Percentiles rank a stretch among this genome's conserved stretches.
phyloP scores from a whole-genome alignment of 2,329 filamentous ascomycete genomes.

The Camptophora hylomeconis region DNA sequence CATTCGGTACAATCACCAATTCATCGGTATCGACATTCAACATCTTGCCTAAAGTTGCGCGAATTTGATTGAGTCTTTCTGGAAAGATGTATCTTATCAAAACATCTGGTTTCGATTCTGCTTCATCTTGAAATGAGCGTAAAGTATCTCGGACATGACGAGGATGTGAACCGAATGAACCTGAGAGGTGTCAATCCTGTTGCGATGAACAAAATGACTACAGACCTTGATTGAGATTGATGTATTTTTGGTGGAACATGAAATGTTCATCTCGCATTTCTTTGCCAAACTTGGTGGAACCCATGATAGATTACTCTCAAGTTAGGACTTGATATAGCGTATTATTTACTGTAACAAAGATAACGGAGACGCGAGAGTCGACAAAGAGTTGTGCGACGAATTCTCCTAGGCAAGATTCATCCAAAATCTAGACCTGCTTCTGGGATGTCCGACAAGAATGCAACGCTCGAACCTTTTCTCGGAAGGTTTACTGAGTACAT shows the following conservation, averaged over 20 bases:
- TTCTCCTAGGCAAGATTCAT: no score
- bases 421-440: no score
- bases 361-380: no score
- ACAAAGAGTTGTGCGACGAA: no score
- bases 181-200: constrained; percentile 24
- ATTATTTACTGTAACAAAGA: no score
- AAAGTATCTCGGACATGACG: constrained; percentile 43
- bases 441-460: no score
- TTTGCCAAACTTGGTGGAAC: constrained; percentile 39
- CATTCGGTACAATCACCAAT: constrained; percentile 67
- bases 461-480: no score
- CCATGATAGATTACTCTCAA: no score
- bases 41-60: constrained; percentile 48
- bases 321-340: no score
- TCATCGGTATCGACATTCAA: constrained; percentile 52
- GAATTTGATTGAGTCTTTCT: constrained; percentile 47
- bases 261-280: constrained; percentile 47
- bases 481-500: no score
- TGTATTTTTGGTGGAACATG: constrained; percentile 48
- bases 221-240: constrained; percentile 64
- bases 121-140: constrained; percentile 50
- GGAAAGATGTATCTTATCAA: constrained; percentile 62
- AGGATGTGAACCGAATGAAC: constrained; percentile 70
- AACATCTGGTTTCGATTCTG: constrained; percentile 56
- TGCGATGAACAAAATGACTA: constrained; percentile 1